phyloP scores from a whole-genome alignment of 73 alveolate species.

The Tetrahymena elliotti region DNA sequence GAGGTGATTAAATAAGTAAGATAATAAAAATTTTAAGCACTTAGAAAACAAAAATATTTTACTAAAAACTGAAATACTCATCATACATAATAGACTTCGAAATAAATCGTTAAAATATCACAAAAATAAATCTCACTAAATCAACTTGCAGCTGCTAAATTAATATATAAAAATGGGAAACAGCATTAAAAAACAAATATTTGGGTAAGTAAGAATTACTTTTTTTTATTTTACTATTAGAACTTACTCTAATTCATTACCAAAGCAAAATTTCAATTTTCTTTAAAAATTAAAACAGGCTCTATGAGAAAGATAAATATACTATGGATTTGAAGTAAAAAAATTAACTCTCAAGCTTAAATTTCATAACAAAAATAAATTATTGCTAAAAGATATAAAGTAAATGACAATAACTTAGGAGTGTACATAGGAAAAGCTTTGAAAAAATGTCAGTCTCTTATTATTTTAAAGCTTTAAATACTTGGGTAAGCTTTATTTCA shows the following conservation, averaged over 20 bases:
- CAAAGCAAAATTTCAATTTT: neutral
- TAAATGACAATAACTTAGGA: neutral
- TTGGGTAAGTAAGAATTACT: neutral
- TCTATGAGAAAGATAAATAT: neutral
- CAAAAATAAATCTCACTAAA: neutral
- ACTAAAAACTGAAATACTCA: neutral
- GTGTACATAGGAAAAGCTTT: neutral
- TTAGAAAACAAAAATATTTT: too few species aligned
- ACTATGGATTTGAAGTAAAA: neutral
- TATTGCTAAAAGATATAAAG: neutral
- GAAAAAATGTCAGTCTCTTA: neutral
- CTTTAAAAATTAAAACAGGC: neutral
- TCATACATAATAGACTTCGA: neutral
- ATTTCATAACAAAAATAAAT: neutral
- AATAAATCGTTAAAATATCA: neutral
- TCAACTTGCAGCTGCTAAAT: neutral
- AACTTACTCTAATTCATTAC: neutral
- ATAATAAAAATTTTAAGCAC: too few species aligned
- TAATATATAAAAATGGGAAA: neutral
- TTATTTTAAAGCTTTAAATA: neutral
- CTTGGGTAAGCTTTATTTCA: neutral
- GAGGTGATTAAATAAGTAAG: neutral
- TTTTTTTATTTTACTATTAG: neutral
- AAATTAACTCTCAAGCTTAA: neutral
- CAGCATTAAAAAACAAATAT: neutral